These are phyloP conservation scores for Lolium perenne DNA, from an alignment of 176 grass and related monocot genomes.

Conservation along the genomic window DNA sequence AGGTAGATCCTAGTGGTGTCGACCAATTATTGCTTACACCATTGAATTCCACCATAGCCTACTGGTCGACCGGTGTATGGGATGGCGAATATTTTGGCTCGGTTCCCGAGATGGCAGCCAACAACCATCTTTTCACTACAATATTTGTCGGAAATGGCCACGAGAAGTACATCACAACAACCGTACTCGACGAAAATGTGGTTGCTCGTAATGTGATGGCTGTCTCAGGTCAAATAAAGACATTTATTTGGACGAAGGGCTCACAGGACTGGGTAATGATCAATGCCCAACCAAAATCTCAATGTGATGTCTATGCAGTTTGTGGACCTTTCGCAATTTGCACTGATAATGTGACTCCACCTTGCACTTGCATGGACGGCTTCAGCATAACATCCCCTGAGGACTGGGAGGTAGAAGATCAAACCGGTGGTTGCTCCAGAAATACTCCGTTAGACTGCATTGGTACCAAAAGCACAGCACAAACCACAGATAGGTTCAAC, in stretches of 20 bases:
- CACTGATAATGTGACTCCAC: conserved; percentile 4
- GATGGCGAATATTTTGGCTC: conserved; percentile 33
- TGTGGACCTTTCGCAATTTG: conserved; percentile 61
- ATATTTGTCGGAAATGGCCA: conserved; percentile 32
- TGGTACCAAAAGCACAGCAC: neutral
- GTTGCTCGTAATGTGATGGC: neutral
- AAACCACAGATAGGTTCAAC: conserved; percentile 52
- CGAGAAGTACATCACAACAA: conserved; percentile 29
- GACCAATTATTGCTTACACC: neutral
- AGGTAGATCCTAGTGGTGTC: neutral
- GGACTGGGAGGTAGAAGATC: neutral
- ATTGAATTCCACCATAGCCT: conserved; percentile 6
- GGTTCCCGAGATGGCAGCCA: neutral
- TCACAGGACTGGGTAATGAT: conserved; percentile 35
- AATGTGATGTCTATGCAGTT: conserved; percentile 47
- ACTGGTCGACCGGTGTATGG: conserved; percentile 42
- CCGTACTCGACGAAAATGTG: neutral
- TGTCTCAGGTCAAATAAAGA: neutral
- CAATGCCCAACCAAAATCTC: conserved; percentile 17
- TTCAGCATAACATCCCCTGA: conserved; percentile 28
- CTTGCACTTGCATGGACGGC: conserved; percentile 56
- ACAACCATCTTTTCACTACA: neutral
- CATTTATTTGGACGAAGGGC: neutral
- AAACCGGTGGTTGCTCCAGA: no score
- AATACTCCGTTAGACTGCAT: no score